Evolutionary conservation across 2,329 filamentous ascomycete genomes (phyloP).

Genomic region (Pseudogymnoascus sp.): DNA sequence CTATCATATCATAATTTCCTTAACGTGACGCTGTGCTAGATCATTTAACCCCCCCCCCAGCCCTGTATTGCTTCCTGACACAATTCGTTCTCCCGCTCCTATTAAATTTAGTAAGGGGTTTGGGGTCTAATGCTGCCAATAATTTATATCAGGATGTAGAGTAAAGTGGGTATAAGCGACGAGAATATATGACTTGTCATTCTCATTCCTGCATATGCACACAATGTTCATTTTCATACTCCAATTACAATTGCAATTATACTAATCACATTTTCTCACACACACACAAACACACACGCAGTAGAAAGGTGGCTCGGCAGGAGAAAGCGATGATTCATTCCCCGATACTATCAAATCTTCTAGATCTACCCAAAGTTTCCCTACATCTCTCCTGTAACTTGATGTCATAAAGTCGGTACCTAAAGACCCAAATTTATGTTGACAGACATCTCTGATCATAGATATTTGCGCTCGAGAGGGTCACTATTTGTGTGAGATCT

Average conservation of each 20-base stretch:
- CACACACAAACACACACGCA: background rate
- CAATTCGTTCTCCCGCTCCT: no score
- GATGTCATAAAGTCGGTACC: background rate
- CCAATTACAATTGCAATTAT: background rate
- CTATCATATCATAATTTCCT: no score
- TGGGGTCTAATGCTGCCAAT: background rate
- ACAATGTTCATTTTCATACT: background rate
- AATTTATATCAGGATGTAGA: background rate
- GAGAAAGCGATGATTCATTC: background rate
- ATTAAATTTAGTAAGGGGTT: background rate
- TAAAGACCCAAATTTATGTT: background rate
- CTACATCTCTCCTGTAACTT: background rate
- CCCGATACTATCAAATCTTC: background rate
- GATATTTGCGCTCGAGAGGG: background rate
- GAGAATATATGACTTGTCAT: background rate
- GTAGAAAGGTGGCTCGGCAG: background rate
- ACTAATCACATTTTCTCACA: background rate
- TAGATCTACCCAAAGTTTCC: background rate
- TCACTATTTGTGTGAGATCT: background rate
- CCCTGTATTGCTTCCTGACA: no score
- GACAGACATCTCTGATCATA: background rate
- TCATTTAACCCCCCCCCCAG: no score
- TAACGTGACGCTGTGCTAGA: no score
- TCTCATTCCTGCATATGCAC: background rate
- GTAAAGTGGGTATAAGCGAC: background rate